These are phyloP conservation scores for Fusarium aywerte DNA, from an alignment of 2,329 filamentous ascomycete genomes.

Conservation along the genomic window DNA sequence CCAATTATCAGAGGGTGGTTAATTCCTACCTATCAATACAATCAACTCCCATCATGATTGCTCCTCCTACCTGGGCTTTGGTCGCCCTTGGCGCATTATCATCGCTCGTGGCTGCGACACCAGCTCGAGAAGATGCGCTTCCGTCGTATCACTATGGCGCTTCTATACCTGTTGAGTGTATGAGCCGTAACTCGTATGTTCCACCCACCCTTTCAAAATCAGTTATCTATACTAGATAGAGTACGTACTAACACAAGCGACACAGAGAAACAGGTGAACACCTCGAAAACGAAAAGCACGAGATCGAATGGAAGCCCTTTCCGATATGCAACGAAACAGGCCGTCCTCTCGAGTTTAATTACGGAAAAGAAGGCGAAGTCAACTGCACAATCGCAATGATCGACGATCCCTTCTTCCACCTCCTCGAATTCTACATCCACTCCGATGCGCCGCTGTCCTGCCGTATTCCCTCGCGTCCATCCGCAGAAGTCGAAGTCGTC, in stretches of 20 bases:
- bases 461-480: constrained; percentile 83
- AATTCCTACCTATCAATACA: neutral
- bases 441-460: constrained; percentile 93
- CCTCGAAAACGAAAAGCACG: constrained; percentile 81
- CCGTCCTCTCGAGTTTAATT: constrained; percentile 83
- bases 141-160: constrained; percentile 75
- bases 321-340: constrained; percentile 89
- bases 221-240: neutral
- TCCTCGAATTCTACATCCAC: constrained; percentile 97
- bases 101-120: constrained; percentile 42
- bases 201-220: neutral
- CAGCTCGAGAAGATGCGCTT: constrained; percentile 55
- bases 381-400: constrained; percentile 86
- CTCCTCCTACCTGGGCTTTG: constrained; percentile 27
- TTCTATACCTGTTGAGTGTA: constrained; percentile 75
- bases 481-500: constrained; percentile 64
- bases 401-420: constrained; percentile 83
- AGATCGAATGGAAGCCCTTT: constrained; percentile 93
- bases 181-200: constrained; percentile 78
- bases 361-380: constrained; percentile 82
- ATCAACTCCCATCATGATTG: constrained; percentile 31
- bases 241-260: neutral
- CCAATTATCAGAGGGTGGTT: constrained; percentile 13
- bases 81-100: constrained; percentile 44
- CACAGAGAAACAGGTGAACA: constrained; percentile 87